These are phyloP conservation scores for Lactarius quietus DNA, from an alignment of 768 basidiomycete genomes.

Conservation along the genomic window DNA sequence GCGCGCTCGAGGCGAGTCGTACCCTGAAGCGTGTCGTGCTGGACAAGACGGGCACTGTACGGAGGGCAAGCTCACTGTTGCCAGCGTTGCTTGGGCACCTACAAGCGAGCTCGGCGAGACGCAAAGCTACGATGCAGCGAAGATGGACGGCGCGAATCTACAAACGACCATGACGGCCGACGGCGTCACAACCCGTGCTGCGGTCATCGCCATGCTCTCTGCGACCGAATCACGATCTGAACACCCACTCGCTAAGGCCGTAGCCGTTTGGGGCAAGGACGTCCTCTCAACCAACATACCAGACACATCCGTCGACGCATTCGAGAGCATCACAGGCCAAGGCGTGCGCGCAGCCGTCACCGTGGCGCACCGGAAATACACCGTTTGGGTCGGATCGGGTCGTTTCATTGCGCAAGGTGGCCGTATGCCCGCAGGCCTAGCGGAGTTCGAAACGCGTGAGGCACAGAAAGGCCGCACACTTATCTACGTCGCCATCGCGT, in stretches of 20 bases:
- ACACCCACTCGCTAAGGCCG: slow-evolving; percentile 93
- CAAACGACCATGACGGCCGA: slow-evolving; percentile 47
- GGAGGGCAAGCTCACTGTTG: slow-evolving; percentile 85
- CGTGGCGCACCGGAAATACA: slow-evolving; percentile 45
- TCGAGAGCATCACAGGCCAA: slow-evolving; percentile 86
- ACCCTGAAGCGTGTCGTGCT: slow-evolving; percentile 77
- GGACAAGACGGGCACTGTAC: slow-evolving; percentile 99
- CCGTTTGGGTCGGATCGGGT: slow-evolving; percentile 71
- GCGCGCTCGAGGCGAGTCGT: slow-evolving; percentile 88
- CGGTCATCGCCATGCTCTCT: slow-evolving; percentile 76
- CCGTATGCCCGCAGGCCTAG: slow-evolving; percentile 55
- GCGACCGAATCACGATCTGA: slow-evolving; percentile 90
- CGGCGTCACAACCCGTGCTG: slow-evolving; percentile 53
- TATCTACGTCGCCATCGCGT: slow-evolving; percentile 73
- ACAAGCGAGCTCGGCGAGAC: slow-evolving; percentile 33
- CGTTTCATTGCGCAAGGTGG: slow-evolving; percentile 60
- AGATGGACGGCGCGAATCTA: slow-evolving; percentile 27
- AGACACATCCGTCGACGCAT: slow-evolving; percentile 58
- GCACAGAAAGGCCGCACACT: slow-evolving; percentile 73
- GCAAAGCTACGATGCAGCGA: slow-evolving; percentile 14
- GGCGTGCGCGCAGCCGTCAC: slow-evolving; percentile 74
- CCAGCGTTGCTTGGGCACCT: slow-evolving; percentile 71
- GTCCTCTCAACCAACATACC: slow-evolving; percentile 47
- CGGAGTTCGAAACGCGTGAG: slow-evolving; percentile 67
- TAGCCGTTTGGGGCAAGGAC: slow-evolving; percentile 77